Percentiles rank a stretch among this genome's conserved stretches.
Conservation (phyloP, 1,139 yeast genomes). For the Sugiyamaella xylanicola region DNA sequence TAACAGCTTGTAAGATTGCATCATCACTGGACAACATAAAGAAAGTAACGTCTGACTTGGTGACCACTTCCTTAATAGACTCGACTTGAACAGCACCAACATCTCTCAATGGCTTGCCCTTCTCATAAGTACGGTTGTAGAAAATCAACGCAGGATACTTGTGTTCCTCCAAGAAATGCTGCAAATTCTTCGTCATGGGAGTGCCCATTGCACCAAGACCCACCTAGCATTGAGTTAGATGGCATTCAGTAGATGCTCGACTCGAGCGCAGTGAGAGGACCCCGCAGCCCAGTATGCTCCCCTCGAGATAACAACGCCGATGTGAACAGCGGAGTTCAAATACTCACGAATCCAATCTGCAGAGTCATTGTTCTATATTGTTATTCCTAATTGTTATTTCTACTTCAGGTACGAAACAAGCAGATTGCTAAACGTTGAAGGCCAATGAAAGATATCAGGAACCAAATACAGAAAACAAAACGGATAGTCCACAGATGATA, state of each 20-base stretch:
- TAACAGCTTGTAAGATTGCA: constrained; percentile 23
- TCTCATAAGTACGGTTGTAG: constrained; percentile 30
- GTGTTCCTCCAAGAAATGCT: constrained; percentile 23
- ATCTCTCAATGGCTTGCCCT: constrained; percentile 28
- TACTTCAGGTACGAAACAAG: too few species aligned
- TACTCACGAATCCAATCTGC: constrained; percentile 17
- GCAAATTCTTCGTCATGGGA: constrained; percentile 31
- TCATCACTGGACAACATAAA: constrained; percentile 30
- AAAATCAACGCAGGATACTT: constrained; percentile 24
- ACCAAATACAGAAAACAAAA: too few species aligned
- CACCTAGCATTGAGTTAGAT: constrained; percentile 18
- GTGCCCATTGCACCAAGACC: constrained; percentile 36
- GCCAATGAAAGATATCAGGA: too few species aligned
- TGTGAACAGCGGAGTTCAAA: not conserved
- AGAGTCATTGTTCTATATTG: not conserved
- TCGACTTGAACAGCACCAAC: constrained; percentile 28
- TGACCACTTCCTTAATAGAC: constrained; percentile 26
- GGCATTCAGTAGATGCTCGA: too few species aligned
- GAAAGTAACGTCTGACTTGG: constrained; percentile 26
- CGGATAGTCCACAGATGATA: too few species aligned
- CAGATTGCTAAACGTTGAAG: too few species aligned
- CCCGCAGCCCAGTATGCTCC: too few species aligned
- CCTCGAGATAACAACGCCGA: not conserved
- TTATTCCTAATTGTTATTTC: not conserved
- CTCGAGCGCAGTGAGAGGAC: not conserved